Percentiles rank a stretch among this genome's conserved stretches.
phyloP scores from a whole-genome alignment of 208 protist species.

The Kentomonas sorsogonicus region DNA sequence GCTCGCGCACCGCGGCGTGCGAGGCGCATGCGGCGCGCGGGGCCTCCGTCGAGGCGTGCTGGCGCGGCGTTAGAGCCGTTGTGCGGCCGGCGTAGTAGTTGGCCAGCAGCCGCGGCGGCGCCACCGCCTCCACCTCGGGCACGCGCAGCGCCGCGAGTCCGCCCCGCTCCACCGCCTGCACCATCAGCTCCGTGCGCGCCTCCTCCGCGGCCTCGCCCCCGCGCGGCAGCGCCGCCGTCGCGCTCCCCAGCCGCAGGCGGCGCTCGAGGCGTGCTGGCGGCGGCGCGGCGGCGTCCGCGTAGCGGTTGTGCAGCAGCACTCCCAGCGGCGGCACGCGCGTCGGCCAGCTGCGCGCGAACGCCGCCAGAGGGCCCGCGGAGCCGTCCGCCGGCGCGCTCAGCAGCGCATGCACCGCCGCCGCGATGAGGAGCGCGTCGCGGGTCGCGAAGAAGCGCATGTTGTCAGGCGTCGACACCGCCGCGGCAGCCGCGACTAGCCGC shows the following conservation, averaged over 20 bases:
- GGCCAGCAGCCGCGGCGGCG: slow-evolving; percentile 35
- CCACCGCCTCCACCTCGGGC: slow-evolving; percentile 42
- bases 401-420: slow-evolving; percentile 40
- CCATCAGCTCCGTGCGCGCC: slow-evolving; percentile 38
- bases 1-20: slow-evolving; percentile 18
- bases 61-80: slow-evolving; percentile 45
- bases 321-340: slow-evolving; percentile 58
- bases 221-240: slow-evolving; percentile 18
- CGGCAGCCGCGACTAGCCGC: neutral
- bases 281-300: slow-evolving; percentile 13
- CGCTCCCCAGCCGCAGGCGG: slow-evolving; percentile 31
- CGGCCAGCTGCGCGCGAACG: slow-evolving; percentile 46
- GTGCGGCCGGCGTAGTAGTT: slow-evolving; percentile 44
- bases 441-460: slow-evolving; percentile 26
- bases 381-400: slow-evolving; percentile 17
- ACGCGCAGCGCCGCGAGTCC: slow-evolving; percentile 34
- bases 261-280: slow-evolving; percentile 48
- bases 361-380: slow-evolving; percentile 19
- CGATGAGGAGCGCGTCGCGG: slow-evolving; percentile 62
- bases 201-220: slow-evolving; percentile 16
- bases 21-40: slow-evolving; percentile 17
- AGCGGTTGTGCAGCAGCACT: slow-evolving; percentile 25
- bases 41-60: slow-evolving; percentile 30
- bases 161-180: slow-evolving; percentile 37
- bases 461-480: slow-evolving; percentile 10